Evolutionary conservation across 129 eudicot genomes (phyloP).

Genomic region (Centaurea solstitialis): DNA sequence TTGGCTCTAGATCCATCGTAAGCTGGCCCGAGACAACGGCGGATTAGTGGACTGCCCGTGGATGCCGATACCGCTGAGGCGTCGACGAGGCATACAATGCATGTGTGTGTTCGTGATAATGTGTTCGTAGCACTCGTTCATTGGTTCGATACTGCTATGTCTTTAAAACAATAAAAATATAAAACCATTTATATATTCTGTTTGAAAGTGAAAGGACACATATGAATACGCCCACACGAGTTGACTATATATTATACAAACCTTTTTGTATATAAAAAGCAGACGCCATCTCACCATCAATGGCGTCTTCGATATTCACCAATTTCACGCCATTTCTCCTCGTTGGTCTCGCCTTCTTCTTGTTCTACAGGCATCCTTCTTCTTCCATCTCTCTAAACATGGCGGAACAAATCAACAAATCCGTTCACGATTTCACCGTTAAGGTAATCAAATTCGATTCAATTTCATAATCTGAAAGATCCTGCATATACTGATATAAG

Average conservation of each 20-base stretch:
- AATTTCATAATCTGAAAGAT: not conserved
- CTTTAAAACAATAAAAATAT: too few species aligned
- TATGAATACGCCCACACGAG: conserved; percentile 18
- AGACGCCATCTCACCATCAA: conserved; percentile 15
- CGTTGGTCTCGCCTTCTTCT: conserved; percentile 48
- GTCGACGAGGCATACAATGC: too few species aligned
- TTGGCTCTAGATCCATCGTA: too few species aligned
- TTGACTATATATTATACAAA: conserved; percentile 12
- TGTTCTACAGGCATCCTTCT: conserved; percentile 50
- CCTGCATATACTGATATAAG: not conserved
- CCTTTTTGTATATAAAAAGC: conserved; percentile 3
- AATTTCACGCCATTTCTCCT: conserved; percentile 56
- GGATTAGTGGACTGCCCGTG: too few species aligned
- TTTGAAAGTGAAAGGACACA: too few species aligned
- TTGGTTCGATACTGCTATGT: too few species aligned
- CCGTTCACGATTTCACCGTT: conserved; percentile 73
- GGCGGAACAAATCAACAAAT: conserved; percentile 45
- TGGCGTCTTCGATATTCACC: conserved; percentile 31
- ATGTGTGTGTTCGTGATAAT: too few species aligned
- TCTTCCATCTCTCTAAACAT: conserved; percentile 35
- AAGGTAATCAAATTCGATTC: conserved; percentile 47
- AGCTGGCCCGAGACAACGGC: too few species aligned
- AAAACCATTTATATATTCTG: too few species aligned
- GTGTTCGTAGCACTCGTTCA: too few species aligned
- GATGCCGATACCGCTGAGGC: too few species aligned